These are phyloP conservation scores for Camelina neglecta DNA, from an alignment of 345 rosid species.

Conservation along the genomic window DNA sequence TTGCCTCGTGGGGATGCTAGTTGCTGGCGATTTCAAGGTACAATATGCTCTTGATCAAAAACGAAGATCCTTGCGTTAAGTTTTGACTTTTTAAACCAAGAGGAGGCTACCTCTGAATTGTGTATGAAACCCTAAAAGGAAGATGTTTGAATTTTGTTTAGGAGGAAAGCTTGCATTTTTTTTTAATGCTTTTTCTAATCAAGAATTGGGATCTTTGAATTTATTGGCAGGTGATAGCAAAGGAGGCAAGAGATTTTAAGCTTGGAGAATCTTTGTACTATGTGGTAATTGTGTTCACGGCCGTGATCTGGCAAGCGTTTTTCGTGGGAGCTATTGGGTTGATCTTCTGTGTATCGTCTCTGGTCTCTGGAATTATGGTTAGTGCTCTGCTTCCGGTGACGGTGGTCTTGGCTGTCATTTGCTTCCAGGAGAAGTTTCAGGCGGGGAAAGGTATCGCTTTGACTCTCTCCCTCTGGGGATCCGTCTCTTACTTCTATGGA, in stretches of 20 bases:
- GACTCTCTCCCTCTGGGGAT: conserved; percentile 72
- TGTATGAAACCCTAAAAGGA: neutral
- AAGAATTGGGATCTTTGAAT: neutral
- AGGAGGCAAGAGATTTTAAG: conserved; percentile 57
- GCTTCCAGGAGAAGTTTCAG: conserved; percentile 64
- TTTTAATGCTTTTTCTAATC: neutral
- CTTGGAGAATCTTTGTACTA: conserved; percentile 55
- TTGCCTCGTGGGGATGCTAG: conserved; percentile 63
- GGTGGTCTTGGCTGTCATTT: conserved; percentile 63
- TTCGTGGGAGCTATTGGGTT: conserved; percentile 67
- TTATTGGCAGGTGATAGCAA: conserved; percentile 52
- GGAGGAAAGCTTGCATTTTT: too few relatives aligned
- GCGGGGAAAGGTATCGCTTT: conserved; percentile 71
- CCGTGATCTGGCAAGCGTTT: conserved; percentile 53
- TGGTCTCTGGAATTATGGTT: conserved; percentile 56
- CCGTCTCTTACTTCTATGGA: conserved; percentile 71
- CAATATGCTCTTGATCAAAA: neutral
- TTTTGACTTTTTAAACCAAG: too few relatives aligned
- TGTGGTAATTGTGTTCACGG: conserved; percentile 47
- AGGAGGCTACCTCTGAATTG: too few relatives aligned
- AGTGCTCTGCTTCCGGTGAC: conserved; percentile 59
- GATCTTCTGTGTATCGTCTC: conserved; percentile 56
- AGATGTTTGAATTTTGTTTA: neutral
- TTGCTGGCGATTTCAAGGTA: conserved; percentile 62
- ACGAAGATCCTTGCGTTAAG: too few relatives aligned